Evolutionary conservation across 495 filamentous ascomycete species (phyloP).

Genomic region (Penicillium silybi): DNA sequence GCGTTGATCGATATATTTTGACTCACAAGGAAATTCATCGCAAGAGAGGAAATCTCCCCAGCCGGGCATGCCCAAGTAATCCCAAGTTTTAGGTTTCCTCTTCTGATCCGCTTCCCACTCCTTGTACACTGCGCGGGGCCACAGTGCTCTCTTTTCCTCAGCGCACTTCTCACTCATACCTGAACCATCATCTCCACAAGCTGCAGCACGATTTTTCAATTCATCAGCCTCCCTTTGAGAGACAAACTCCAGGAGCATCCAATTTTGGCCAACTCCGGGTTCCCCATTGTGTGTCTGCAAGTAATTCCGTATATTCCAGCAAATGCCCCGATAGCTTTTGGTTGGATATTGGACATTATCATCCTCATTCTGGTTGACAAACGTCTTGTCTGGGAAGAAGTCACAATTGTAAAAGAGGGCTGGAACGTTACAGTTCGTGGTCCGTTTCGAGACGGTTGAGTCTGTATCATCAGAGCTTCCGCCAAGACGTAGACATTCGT

Average conservation of each 20-base stretch:
- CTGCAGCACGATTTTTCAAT: too few species aligned
- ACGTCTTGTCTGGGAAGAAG: neutral
- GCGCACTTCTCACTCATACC: too few species aligned
- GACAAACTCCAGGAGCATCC: neutral
- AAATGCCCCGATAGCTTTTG: neutral
- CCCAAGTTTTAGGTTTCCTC: too few species aligned
- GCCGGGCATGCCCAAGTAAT: neutral
- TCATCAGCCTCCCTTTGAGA: neutral
- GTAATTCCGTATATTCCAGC: neutral
- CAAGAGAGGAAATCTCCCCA: constrained; percentile 1
- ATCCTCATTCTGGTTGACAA: neutral
- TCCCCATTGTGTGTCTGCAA: neutral
- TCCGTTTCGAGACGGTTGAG: neutral
- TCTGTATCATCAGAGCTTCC: neutral
- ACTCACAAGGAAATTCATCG: constrained; percentile 9
- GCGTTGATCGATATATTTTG: too few species aligned
- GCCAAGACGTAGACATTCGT: too few species aligned
- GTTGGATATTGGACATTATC: too few species aligned
- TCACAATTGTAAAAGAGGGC: neutral
- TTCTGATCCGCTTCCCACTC: too few species aligned
- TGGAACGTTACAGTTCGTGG: neutral
- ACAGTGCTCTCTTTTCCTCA: too few species aligned
- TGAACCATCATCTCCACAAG: too few species aligned
- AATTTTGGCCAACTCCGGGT: neutral
- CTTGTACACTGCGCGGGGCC: too few species aligned